phyloP scores from a whole-genome alignment of 805 yeast species.

The Pichia eremophila region DNA sequence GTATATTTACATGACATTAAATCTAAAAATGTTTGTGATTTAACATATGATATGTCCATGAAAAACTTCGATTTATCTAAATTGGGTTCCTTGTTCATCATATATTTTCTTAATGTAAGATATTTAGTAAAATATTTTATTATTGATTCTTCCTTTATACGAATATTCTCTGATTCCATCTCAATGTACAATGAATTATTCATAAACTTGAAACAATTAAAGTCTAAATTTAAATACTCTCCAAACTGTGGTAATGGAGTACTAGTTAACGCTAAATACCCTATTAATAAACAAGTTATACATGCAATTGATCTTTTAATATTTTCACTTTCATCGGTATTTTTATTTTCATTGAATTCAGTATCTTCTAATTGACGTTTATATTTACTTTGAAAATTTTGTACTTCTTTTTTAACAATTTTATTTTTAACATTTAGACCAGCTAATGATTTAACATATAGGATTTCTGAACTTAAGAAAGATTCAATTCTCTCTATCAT shows the following conservation, averaged over 20 bases:
- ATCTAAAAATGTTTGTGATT: neutral
- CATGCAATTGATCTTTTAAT: conserved; percentile 1
- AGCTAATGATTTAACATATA: neutral
- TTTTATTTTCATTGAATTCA: too few relatives aligned
- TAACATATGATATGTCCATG: neutral
- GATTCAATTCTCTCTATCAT: conserved; percentile 1
- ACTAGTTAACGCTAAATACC: conserved; percentile 1
- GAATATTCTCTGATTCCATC: neutral
- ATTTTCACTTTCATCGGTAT: neutral
- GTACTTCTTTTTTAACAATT: neutral
- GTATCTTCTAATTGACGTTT: neutral
- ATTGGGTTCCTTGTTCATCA: neutral
- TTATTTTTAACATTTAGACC: neutral
- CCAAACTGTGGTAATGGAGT: neutral
- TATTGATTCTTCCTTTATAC: neutral
- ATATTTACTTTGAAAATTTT: neutral
- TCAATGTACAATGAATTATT: neutral
- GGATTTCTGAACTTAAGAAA: neutral
- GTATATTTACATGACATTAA: conserved; percentile 2
- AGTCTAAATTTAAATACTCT: neutral
- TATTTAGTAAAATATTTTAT: neutral
- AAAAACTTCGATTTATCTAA: neutral
- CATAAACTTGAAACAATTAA: neutral
- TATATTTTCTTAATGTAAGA: neutral
- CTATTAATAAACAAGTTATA: conserved; percentile 2